Percentiles rank a stretch among this genome's conserved stretches.
Conservation (phyloP, 331 rosid genomes). For the Acacia concinna region DNA sequence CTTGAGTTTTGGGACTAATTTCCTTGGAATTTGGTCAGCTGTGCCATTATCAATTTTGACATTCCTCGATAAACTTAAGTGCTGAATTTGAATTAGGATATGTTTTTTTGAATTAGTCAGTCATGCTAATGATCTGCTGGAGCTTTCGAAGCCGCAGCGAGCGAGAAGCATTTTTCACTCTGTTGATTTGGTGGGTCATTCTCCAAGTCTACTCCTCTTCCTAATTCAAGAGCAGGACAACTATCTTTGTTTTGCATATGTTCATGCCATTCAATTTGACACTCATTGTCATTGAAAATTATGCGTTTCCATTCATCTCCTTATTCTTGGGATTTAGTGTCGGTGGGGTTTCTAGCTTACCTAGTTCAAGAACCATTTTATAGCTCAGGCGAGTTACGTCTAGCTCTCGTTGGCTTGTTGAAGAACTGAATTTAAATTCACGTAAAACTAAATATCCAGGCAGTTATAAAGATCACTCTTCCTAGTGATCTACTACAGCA, state of each 20-base stretch:
- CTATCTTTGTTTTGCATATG: neutral
- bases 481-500: neutral
- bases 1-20: conserved; percentile 1
- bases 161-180: neutral
- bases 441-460: neutral
- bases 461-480: neutral
- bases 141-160: neutral
- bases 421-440: conserved; percentile 7
- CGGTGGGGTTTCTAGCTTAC: neutral
- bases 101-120: neutral
- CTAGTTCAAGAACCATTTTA: neutral
- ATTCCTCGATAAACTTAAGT: neutral
- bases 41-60: neutral
- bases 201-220: neutral
- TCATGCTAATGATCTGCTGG: neutral
- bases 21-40: conserved; percentile 7
- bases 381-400: neutral
- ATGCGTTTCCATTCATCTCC: neutral
- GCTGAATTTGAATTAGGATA: conserved; percentile 4
- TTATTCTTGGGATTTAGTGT: conserved; percentile 1
- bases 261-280: neutral
- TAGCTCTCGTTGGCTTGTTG: neutral
- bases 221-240: neutral
- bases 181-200: neutral
- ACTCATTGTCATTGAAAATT: neutral